A percentile compares a stretch with the other conserved stretches of the same genome.
These are phyloP conservation scores for Neurospora sp. DNA, from an alignment of 2,329 filamentous ascomycete genomes.

Conservation along the genomic window DNA sequence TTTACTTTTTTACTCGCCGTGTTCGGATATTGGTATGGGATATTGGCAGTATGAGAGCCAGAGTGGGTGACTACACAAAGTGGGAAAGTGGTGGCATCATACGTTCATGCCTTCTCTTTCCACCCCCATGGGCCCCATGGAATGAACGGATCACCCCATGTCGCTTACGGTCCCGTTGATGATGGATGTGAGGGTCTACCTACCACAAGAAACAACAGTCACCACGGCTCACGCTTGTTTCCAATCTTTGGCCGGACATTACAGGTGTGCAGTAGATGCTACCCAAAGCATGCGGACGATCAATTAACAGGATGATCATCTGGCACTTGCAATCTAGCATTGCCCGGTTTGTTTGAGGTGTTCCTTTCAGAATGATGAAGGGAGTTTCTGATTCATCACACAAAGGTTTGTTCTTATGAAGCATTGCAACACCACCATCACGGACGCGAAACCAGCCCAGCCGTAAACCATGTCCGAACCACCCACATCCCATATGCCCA, in stretches of 20 bases:
- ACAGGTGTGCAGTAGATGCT: neutral
- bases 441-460: neutral
- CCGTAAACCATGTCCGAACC: neutral
- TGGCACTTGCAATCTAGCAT: neutral
- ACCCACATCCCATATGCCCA: neutral
- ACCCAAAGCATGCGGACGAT: neutral
- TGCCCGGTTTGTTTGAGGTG: neutral
- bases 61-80: neutral
- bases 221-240: neutral
- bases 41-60: neutral
- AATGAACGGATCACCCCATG: neutral
- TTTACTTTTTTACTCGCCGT: neutral
- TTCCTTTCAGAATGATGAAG: neutral
- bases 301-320: neutral
- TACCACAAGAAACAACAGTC: neutral
- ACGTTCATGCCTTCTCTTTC: neutral
- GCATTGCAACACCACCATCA: neutral
- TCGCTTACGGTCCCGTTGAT: neutral
- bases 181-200: neutral
- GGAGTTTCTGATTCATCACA: neutral
- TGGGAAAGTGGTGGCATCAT: neutral
- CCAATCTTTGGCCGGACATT: neutral
- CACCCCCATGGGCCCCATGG: neutral
- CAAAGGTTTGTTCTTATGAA: neutral
- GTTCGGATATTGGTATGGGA: neutral